These are phyloP conservation scores for Cafeteria roenbergensis DNA, from an alignment of 108 stramenopile species.

Conservation along the genomic window DNA sequence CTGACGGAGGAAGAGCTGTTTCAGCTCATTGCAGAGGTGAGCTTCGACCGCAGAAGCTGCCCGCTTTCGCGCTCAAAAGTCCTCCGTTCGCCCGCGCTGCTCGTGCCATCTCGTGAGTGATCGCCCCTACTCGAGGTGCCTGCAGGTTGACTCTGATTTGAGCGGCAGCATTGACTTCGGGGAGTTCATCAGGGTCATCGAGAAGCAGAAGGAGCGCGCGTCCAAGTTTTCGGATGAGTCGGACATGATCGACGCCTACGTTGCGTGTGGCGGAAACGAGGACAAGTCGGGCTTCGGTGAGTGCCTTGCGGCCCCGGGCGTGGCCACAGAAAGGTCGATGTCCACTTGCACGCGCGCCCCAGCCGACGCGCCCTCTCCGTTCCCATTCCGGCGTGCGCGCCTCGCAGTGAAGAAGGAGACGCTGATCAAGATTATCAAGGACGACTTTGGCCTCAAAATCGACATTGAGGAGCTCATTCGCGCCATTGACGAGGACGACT, in stretches of 20 bases:
- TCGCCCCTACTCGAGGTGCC: neutral
- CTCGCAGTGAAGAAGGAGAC: slow-evolving; percentile 40
- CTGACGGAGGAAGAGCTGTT: slow-evolving; percentile 81
- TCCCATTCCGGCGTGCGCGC: too few species aligned
- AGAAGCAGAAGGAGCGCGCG: slow-evolving; percentile 66
- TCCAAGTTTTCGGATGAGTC: neutral
- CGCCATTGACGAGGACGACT: slow-evolving; percentile 57
- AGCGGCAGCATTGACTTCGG: slow-evolving; percentile 47
- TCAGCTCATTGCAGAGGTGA: slow-evolving; percentile 63
- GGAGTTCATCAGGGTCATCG: slow-evolving; percentile 75
- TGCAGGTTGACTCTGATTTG: neutral
- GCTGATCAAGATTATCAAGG: slow-evolving; percentile 63
- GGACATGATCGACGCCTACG: slow-evolving; percentile 32
- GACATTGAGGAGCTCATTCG: slow-evolving; percentile 66
- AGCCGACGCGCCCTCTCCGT: too few species aligned
- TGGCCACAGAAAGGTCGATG: too few species aligned
- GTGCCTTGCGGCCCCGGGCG: too few species aligned
- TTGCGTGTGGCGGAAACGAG: slow-evolving; percentile 62
- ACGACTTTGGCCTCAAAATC: slow-evolving; percentile 64
- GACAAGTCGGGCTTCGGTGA: slow-evolving; percentile 51
- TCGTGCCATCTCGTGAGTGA: neutral
- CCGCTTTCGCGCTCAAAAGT: neutral
- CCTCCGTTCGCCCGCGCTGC: neutral
- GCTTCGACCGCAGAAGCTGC: slow-evolving; percentile 62
- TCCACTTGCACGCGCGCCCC: too few species aligned